A percentile compares a stretch with the other conserved stretches of the same genome.
These are phyloP conservation scores for Microsporum canis DNA, from an alignment of 2,329 filamentous ascomycete species.

Conservation along the genomic window DNA sequence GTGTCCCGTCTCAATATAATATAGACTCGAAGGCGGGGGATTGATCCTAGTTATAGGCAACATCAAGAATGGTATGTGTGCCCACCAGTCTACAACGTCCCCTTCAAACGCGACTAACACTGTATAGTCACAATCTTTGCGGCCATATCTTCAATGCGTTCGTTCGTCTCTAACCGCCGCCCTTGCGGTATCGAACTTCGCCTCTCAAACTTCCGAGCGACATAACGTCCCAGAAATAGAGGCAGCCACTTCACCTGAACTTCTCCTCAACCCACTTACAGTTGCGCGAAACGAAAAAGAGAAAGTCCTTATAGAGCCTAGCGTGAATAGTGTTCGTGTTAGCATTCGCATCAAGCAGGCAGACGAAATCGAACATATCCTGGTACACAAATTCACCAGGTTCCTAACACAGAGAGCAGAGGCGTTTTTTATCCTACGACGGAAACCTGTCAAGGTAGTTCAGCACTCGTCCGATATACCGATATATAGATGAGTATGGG, in stretches of 20 bases:
- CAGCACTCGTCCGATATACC: background rate
- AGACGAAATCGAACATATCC: slow-evolving; percentile 94
- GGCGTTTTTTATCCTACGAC: slow-evolving; percentile 88
- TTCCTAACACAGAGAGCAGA: slow-evolving; percentile 95
- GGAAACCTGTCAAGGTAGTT: slow-evolving; percentile 82
- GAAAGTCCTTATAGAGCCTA: slow-evolving; percentile 88
- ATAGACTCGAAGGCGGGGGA: background rate
- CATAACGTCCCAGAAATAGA: slow-evolving; percentile 98
- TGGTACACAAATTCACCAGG: slow-evolving; percentile 96
- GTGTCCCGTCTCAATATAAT: background rate
- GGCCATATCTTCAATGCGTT: slow-evolving; percentile 92
- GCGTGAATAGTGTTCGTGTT: slow-evolving; percentile 91
- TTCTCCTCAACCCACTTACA: slow-evolving; percentile 80
- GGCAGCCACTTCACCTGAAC: slow-evolving; percentile 82
- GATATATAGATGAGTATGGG: background rate
- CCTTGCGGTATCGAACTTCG: slow-evolving; percentile 90
- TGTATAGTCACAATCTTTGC: slow-evolving; percentile 78
- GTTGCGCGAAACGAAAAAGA: slow-evolving; percentile 95
- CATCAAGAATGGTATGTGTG: background rate
- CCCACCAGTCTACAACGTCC: background rate
- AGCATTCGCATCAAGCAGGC: slow-evolving; percentile 99
- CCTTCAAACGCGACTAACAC: slow-evolving; percentile 4
- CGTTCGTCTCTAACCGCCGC: slow-evolving; percentile 88
- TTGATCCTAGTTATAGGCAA: background rate
- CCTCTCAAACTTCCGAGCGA: slow-evolving; percentile 87